Conservation (phyloP, 441 rosid genomes). For the Jatropha podagrica region DNA sequence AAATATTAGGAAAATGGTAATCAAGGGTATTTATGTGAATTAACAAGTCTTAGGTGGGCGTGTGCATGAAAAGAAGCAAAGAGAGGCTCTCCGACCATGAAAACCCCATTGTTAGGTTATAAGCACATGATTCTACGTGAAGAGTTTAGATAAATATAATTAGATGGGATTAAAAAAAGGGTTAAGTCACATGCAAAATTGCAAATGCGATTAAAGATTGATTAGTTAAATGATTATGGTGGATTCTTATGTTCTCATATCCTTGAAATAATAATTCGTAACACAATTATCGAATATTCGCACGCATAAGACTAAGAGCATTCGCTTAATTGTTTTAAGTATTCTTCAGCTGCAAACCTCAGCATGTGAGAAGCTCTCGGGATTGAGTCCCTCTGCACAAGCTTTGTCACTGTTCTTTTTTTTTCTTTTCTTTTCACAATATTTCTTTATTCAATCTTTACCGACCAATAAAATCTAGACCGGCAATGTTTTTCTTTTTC, state of each 20-base stretch:
- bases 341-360: constrained; percentile 27
- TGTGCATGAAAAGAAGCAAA: background rate
- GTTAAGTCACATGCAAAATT: constrained; percentile 45
- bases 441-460: constrained; percentile 23
- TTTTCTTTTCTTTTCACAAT: background rate
- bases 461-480: background rate
- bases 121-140: constrained; percentile 25
- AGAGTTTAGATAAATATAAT: constrained; percentile 1
- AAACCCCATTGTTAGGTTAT: constrained; percentile 16
- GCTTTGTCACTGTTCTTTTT: constrained; percentile 10
- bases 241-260: constrained; percentile 32
- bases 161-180: constrained; percentile 16
- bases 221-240: constrained; percentile 45
- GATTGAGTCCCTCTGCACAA: constrained; percentile 39
- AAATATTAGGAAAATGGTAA: background rate
- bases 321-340: constrained; percentile 17
- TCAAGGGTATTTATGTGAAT: background rate
- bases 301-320: constrained; percentile 40
- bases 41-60: background rate
- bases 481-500: too few relatives aligned
- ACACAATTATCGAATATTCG: constrained; percentile 55
- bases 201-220: constrained; percentile 21
- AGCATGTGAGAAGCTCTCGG: constrained; percentile 55
- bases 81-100: background rate
- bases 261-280: constrained; percentile 22